Conservation (phyloP, 164 flowering plant genomes). For the Berberis thunbergii region DNA sequence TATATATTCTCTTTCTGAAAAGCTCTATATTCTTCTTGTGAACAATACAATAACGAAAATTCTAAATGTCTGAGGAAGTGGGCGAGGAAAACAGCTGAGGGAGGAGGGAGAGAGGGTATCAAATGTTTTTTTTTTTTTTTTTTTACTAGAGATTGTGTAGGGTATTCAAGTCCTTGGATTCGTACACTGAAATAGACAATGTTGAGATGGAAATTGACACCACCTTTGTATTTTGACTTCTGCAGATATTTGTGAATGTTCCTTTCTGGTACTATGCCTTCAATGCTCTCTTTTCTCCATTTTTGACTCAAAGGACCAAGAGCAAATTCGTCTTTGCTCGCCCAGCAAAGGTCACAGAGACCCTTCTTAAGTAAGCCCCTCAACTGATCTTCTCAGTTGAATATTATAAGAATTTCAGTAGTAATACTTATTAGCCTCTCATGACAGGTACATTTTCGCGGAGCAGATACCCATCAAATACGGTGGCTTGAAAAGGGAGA, state of each 20-base stretch:
- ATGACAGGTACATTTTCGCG: conserved; percentile 52
- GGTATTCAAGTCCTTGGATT: too few species aligned
- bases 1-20: too few species aligned
- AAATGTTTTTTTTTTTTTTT: too few species aligned
- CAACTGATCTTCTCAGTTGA: background rate
- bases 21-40: too few species aligned
- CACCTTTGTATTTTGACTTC: background rate
- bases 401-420: background rate
- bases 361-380: conserved; percentile 54
- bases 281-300: conserved; percentile 44
- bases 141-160: too few species aligned
- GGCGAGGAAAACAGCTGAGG: too few species aligned
- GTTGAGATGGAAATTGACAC: background rate
- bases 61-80: too few species aligned
- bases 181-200: too few species aligned
- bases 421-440: background rate
- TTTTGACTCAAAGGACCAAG: conserved; percentile 61
- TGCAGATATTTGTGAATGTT: conserved; percentile 73
- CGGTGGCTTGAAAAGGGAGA: conserved; percentile 64
- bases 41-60: too few species aligned
- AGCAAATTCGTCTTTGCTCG: conserved; percentile 70
- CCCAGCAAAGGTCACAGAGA: conserved; percentile 54
- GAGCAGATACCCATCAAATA: conserved; percentile 58
- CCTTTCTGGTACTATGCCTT: conserved; percentile 74
- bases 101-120: too few species aligned